These are phyloP conservation scores for Flaveria robusta DNA, from an alignment of 129 eudicot species.

Conservation along the genomic window DNA sequence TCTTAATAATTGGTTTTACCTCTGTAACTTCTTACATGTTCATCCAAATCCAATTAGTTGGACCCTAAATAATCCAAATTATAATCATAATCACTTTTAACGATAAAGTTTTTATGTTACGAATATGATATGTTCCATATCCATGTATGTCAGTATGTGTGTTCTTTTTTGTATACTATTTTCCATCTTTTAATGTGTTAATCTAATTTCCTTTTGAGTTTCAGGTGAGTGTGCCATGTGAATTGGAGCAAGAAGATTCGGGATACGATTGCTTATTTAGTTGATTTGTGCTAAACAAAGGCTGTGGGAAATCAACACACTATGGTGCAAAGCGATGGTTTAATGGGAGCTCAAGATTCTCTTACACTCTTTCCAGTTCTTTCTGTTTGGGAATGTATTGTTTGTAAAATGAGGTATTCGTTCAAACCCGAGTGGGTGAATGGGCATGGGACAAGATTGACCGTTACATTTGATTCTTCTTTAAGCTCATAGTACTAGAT, in stretches of 20 bases:
- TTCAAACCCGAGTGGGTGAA: conserved; percentile 97
- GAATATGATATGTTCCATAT: background rate
- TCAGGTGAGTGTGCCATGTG: no score
- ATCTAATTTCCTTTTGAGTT: conserved; percentile 26
- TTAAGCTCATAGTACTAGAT: conserved; percentile 30
- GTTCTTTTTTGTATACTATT: background rate
- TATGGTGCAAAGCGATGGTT: no score
- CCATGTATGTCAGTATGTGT: background rate
- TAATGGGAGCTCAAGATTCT: no score
- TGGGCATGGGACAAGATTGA: conserved; percentile 13
- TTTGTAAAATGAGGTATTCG: conserved; percentile 86
- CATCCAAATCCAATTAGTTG: no score
- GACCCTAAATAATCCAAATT: background rate
- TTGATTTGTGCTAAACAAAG: no score
- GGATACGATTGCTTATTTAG: no score
- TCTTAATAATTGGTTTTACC: no score
- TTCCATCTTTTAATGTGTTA: conserved; percentile 4
- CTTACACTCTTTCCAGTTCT: no score
- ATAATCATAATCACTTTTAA: background rate
- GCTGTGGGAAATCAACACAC: no score
- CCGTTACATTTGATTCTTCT: conserved; percentile 22
- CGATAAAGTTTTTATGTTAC: background rate
- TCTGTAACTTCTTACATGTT: no score
- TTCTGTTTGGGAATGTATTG: conserved; percentile 93
- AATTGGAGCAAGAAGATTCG: no score